Conservation (phyloP, 257 asterid genomes). For the Nicotiana knightiana region DNA sequence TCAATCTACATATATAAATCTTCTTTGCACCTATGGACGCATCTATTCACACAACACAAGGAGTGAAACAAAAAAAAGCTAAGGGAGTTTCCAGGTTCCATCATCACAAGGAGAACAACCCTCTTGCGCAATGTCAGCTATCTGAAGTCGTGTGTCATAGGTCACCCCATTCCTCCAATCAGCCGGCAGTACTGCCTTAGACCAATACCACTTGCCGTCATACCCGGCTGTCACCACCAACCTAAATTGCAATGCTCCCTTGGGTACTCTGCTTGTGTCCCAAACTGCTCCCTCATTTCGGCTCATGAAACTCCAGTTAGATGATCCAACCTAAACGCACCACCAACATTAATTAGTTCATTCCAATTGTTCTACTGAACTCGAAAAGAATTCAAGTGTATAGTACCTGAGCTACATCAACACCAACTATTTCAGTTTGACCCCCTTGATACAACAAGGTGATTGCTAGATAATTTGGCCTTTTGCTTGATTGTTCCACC, state of each 20-base stretch:
- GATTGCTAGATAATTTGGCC: slow-evolving; percentile 50
- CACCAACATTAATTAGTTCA: too few species aligned
- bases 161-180: slow-evolving; percentile 46
- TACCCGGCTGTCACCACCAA: slow-evolving; percentile 66
- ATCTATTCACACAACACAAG: not conserved
- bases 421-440: slow-evolving; percentile 58
- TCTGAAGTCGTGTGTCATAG: slow-evolving; percentile 64
- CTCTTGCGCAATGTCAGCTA: slow-evolving; percentile 68
- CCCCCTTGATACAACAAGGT: slow-evolving; percentile 71
- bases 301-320: slow-evolving; percentile 58
- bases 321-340: slow-evolving; percentile 39
- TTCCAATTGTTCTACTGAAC: too few species aligned
- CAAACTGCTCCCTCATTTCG: slow-evolving; percentile 65
- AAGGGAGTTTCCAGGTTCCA: slow-evolving; percentile 30
- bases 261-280: slow-evolving; percentile 72
- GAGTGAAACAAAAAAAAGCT: not conserved
- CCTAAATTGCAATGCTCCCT: slow-evolving; percentile 61
- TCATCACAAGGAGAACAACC: slow-evolving; percentile 60
- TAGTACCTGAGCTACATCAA: slow-evolving; percentile 59
- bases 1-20: too few species aligned
- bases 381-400: too few species aligned
- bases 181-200: slow-evolving; percentile 56
- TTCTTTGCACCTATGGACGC: too few species aligned
- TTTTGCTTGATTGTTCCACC: slow-evolving; percentile 74
- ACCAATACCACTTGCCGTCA: slow-evolving; percentile 72